Evolutionary conservation across 2,329 filamentous ascomycete genomes (phyloP), one percentile per base, ranked within the genome.

Genomic region (Hypoxylon sp.): DNA sequence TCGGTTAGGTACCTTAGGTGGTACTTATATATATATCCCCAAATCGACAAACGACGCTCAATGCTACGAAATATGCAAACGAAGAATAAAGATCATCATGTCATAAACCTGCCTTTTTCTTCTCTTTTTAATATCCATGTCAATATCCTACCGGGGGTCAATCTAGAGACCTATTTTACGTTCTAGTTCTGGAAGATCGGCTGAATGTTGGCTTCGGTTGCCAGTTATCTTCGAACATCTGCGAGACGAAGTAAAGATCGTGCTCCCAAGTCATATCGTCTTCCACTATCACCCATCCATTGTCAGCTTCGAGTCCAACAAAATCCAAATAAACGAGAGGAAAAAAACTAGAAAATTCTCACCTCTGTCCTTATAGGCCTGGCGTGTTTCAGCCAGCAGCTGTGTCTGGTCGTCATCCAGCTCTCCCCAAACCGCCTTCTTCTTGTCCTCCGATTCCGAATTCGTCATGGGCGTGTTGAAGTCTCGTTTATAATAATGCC

Each of bases 401-500:
- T 63, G 30, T 9, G 64, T 52, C 45, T 80, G 68, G 2, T 69
- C 57, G 0, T 63, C 41, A 0, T 59, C 55, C 16, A 78, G 60
- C 1, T 50, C 41, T n/a, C 54, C 61, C 48, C 63, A 63, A 6
- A 75, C 60, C 2, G 64, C 59, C 6, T 64, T 60, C 31, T 63
- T 61, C 34, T 30, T 51, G 5, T 57, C 55, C 3, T 62, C 59
- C 17, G 64, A 56, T 7, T 66, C 58, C 41, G 62, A 67, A 13
- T 67, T 57, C 21, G 63, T 49, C 5, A 62, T 50, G 29, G 63
- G 51, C 0, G 70, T 66, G n/a, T 71, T 63, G 11, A 64, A 57
- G 16, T 69, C 59, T 21, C 69, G 70, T 47, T 74, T 76, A 63
- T 74, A 81, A 57, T 80, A 81, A 37, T 78, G 75, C 79, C 79